Evolutionary conservation across 202 grass and related monocot species (phyloP).

Genomic region (Cymbopogon flexuosus): DNA sequence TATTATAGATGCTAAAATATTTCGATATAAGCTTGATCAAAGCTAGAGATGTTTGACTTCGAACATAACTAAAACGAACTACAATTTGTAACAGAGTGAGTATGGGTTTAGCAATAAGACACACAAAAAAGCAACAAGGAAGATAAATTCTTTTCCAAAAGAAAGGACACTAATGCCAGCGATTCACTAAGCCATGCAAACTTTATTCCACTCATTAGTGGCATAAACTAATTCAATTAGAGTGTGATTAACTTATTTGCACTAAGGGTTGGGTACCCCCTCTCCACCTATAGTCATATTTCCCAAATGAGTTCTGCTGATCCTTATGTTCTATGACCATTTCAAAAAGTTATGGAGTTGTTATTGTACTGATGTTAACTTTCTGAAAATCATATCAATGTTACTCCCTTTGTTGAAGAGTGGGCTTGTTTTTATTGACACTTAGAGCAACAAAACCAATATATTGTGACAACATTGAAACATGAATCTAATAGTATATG

Average conservation of each 20-base stretch:
- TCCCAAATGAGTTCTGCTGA: neutral
- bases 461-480: neutral
- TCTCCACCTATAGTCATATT: neutral
- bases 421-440: neutral
- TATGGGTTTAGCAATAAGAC: neutral
- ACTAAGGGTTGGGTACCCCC: neutral
- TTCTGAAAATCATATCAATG: neutral
- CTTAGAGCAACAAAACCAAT: neutral
- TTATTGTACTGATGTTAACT: neutral
- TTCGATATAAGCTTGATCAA: neutral
- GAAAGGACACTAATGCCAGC: neutral
- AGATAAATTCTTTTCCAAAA: neutral
- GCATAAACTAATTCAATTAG: neutral
- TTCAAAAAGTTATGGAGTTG: neutral
- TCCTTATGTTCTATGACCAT: neutral
- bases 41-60: neutral
- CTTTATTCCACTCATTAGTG: constrained; percentile 13
- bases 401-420: neutral
- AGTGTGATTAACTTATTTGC: neutral
- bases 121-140: neutral
- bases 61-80: neutral
- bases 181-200: neutral
- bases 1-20: neutral
- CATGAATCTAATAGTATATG: neutral
- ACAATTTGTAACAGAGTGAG: neutral